Conservation (phyloP, 2,329 filamentous ascomycete genomes). For the Metarhizium sp. region DNA sequence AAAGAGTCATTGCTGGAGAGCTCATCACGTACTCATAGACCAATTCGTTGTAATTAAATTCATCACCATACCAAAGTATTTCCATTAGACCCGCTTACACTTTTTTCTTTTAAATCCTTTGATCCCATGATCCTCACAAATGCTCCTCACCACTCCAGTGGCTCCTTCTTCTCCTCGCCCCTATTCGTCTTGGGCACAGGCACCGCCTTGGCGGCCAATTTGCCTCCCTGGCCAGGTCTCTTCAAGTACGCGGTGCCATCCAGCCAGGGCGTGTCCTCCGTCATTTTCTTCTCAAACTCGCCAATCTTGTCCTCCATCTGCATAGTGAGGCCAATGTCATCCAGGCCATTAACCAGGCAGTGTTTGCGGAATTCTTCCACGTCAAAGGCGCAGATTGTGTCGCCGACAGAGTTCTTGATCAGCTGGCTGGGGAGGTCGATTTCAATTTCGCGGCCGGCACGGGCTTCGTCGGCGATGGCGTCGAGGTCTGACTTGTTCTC, state of each 20-base stretch:
- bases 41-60: background rate
- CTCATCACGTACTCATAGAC: background rate
- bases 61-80: background rate
- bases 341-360: conserved; percentile 84
- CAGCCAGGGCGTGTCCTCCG: conserved; percentile 76
- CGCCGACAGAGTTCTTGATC: conserved; percentile 67
- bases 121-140: background rate
- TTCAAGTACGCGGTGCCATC: conserved; percentile 77
- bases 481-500: conserved; percentile 56
- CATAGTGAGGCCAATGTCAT: conserved; percentile 93
- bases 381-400: conserved; percentile 68
- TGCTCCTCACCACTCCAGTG: conserved; percentile 68
- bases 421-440: conserved; percentile 79
- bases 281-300: conserved; percentile 70
- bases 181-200: conserved; percentile 83
- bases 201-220: conserved; percentile 47
- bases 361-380: conserved; percentile 93
- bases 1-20: background rate
- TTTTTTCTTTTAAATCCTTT: background rate
- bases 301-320: conserved; percentile 84
- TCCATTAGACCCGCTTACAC: background rate
- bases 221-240: conserved; percentile 37
- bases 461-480: conserved; percentile 66
- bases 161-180: conserved; percentile 74
- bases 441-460: conserved; percentile 74